Evolutionary conservation across 2,329 filamentous ascomycete genomes (phyloP).

Genomic region (Torrubiella hemipterigena): DNA sequence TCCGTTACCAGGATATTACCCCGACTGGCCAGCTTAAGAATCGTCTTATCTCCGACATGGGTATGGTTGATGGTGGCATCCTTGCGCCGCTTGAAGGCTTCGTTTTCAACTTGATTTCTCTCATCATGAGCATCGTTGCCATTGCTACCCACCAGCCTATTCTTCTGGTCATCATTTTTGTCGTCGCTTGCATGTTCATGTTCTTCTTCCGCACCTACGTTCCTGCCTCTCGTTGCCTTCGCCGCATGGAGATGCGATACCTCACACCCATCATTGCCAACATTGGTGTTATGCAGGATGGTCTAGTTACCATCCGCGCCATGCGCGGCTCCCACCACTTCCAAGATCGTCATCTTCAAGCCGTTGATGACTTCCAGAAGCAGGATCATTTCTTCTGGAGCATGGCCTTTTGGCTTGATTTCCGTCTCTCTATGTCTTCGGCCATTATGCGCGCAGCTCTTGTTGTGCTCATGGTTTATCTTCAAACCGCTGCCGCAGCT

Average conservation of each 20-base stretch:
- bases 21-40: conserved; percentile 89
- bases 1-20: conserved; percentile 85
- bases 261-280: conserved; percentile 84
- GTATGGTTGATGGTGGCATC: conserved; percentile 79
- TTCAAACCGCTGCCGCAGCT: conserved; percentile 62
- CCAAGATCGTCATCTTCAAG: conserved; percentile 65
- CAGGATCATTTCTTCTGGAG: conserved; percentile 97
- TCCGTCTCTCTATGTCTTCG: conserved; percentile 52
- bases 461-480: conserved; percentile 62
- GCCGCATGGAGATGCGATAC: conserved; percentile 80
- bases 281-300: conserved; percentile 78
- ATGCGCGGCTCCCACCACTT: conserved; percentile 71
- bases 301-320: conserved; percentile 74
- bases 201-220: conserved; percentile 66
- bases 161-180: conserved; percentile 61
- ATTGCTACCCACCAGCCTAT: conserved; percentile 68
- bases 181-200: conserved; percentile 57
- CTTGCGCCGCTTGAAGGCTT: conserved; percentile 61
- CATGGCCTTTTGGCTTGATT: conserved; percentile 73
- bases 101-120: conserved; percentile 58
- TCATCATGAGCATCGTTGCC: conserved; percentile 60
- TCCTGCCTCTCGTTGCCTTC: conserved; percentile 70
- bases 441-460: conserved; percentile 62
- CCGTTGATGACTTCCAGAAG: conserved; percentile 81
- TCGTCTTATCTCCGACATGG: conserved; percentile 79